Evolutionary conservation across 441 rosid species (phyloP).

Genomic region (Raphanus hybrid): DNA sequence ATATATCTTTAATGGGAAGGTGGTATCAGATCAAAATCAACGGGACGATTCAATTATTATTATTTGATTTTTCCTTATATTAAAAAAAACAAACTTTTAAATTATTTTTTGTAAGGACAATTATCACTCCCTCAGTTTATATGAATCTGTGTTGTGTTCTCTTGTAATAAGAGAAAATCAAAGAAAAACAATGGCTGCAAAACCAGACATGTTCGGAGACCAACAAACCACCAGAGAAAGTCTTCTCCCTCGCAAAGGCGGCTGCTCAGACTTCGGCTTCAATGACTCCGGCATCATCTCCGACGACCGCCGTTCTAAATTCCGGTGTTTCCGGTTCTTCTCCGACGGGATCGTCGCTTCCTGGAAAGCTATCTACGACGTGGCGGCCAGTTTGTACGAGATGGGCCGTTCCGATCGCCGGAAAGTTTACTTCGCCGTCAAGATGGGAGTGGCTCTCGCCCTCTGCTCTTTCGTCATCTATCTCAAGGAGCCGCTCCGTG

Average conservation of each 20-base stretch:
- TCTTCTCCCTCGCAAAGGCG: slow-evolving; percentile 55
- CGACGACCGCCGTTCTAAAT: slow-evolving; percentile 44
- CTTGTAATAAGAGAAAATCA: neutral
- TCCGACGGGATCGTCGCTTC: slow-evolving; percentile 50
- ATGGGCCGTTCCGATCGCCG: slow-evolving; percentile 89
- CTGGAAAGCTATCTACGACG: slow-evolving; percentile 45
- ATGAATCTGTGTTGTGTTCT: slow-evolving; percentile 18
- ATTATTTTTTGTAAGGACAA: neutral
- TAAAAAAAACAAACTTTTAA: neutral
- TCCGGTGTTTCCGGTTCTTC: slow-evolving; percentile 50
- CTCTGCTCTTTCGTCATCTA: slow-evolving; percentile 66
- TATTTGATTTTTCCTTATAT: neutral
- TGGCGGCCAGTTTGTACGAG: slow-evolving; percentile 48
- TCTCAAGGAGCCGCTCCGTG: slow-evolving; percentile 59
- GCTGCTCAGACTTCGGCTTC: slow-evolving; percentile 54
- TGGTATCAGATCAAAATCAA: slow-evolving; percentile 9
- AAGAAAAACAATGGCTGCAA: slow-evolving; percentile 50
- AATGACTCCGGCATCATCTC: slow-evolving; percentile 45
- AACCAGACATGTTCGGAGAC: slow-evolving; percentile 47
- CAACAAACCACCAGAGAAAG: slow-evolving; percentile 58
- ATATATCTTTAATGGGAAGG: slow-evolving; percentile 9
- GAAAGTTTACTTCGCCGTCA: slow-evolving; percentile 63
- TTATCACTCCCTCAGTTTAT: neutral
- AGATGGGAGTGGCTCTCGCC: slow-evolving; percentile 80
- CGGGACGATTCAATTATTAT: neutral